Evolutionary conservation across 176 grass and related monocot species (phyloP), one percentile per base, ranked within the genome.

Genomic region (Eremochloa ophiuroides): DNA sequence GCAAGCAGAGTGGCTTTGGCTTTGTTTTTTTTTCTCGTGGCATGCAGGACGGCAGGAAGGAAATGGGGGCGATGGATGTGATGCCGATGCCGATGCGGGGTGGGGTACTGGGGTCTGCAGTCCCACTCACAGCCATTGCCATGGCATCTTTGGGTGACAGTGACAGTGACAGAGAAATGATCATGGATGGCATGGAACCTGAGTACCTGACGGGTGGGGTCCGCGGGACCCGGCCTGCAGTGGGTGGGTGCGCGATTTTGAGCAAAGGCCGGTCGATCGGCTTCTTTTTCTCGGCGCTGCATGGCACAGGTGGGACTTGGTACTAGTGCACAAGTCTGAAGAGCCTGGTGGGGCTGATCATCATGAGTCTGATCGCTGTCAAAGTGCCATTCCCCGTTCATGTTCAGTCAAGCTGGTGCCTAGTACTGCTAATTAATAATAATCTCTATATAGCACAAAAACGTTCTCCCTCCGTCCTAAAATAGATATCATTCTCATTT

Each of bases 1-100:
- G 76, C 68, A 63, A 41, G 78, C 6, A 58, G 59, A 39, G 83
- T 29, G 81, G 22, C 72, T 82, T 69, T 46, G 69, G 13, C 25
- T 39, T 17, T 22, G 82, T 79, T 90, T 90, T 79, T 90, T 90
- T 86, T 86, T 74, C 83, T 89, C 66, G 73, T 82, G 88, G 82
- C 79, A 41, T 78, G 83, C 53, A 56, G 12, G 56, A 59, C 31
- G 33, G 55, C 42, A 83, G 66, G 55, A 8, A 23, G 2, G n/a
- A 26, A 30, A 29, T 22, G 34, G 51, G 30, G 8, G 5, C 44
- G 75, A 88, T 48, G 69, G 40, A 29, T 71, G 68, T 10, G 68
- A 29, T 46, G 68, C 68, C 67, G 67, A 68, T 68, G 81, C 79
- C 70, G 62, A 1, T 9, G 10, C 14, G 20, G 22, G 40, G 27